phyloP scores from a whole-genome alignment of 2,329 filamentous ascomycete genomes.

The Trichoderma oligosporum region DNA sequence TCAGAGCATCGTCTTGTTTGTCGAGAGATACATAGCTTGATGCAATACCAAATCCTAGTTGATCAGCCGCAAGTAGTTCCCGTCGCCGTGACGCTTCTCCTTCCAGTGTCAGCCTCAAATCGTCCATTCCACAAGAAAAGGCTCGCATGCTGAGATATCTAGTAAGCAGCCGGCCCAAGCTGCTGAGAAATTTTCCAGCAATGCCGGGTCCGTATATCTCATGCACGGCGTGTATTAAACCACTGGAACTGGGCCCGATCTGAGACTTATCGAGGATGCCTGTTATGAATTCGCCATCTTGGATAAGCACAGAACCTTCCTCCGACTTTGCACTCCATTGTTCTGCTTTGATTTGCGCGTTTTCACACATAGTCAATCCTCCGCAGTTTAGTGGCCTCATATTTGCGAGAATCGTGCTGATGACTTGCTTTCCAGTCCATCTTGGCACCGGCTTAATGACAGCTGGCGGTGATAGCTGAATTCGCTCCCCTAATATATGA shows the following conservation, averaged over 20 bases:
- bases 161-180: conserved; percentile 83
- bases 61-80: conserved; percentile 62
- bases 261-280: conserved; percentile 96
- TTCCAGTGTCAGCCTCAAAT: conserved; percentile 76
- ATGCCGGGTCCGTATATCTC: conserved; percentile 86
- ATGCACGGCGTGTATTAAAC: conserved; percentile 86
- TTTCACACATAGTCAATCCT: conserved; percentile 74
- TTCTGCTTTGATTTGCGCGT: conserved; percentile 71
- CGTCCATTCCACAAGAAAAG: conserved; percentile 96
- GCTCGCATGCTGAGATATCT: conserved; percentile 89
- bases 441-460: conserved; percentile 74
- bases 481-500: conserved; percentile 77
- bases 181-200: conserved; percentile 83
- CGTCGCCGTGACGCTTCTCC: conserved; percentile 70
- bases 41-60: conserved; percentile 73
- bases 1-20: conserved; percentile 57
- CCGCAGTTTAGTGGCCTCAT: conserved; percentile 74
- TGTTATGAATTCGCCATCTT: conserved; percentile 79
- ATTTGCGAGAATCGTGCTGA: conserved; percentile 89
- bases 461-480: conserved; percentile 76
- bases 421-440: conserved; percentile 96
- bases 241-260: conserved; percentile 80
- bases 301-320: conserved; percentile 77
- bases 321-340: conserved; percentile 71
- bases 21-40: conserved; percentile 84